phyloP scores from a whole-genome alignment of 805 yeast genomes.

The Pichia cephalocereana region DNA sequence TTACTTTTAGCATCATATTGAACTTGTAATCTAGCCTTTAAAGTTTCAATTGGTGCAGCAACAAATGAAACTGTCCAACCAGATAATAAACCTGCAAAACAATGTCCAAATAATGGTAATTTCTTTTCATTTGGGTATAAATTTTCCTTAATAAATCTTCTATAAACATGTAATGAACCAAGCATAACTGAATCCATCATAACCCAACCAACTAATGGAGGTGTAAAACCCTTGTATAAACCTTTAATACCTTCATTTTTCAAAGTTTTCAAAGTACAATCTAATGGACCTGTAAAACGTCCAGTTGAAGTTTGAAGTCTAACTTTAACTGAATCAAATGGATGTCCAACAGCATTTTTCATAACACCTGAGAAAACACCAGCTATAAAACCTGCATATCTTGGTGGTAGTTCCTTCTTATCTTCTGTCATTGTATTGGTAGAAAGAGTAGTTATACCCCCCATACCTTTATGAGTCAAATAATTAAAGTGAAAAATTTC shows the following conservation, averaged over 20 bases:
- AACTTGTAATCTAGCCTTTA: conserved; percentile 82
- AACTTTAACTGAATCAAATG: conserved; percentile 86
- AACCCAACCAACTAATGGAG: conserved; percentile 91
- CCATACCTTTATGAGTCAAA: too few species aligned
- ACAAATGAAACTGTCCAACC: conserved; percentile 91
- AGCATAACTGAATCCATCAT: conserved; percentile 87
- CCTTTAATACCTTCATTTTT: conserved; percentile 71
- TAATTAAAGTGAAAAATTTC: too few species aligned
- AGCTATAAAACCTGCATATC: conserved; percentile 71
- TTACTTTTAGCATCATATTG: conserved; percentile 73
- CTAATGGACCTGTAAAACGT: conserved; percentile 71
- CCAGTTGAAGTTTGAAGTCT: conserved; percentile 63
- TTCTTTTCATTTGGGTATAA: conserved; percentile 52
- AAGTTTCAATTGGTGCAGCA: conserved; percentile 91
- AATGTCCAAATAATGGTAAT: conserved; percentile 67
- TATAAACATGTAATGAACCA: conserved; percentile 74
- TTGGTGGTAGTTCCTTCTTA: conserved; percentile 32
- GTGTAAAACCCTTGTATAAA: conserved; percentile 83
- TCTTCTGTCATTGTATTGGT: too few species aligned
- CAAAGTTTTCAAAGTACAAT: conserved; percentile 66
- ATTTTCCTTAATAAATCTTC: conserved; percentile 55
- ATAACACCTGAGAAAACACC: conserved; percentile 84
- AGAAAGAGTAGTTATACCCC: too few species aligned
- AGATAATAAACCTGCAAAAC: conserved; percentile 70
- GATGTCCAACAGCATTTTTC: conserved; percentile 87